Evolutionary conservation across 768 basidiomycete genomes (phyloP).

Genomic region (Auriculariales sp.): DNA sequence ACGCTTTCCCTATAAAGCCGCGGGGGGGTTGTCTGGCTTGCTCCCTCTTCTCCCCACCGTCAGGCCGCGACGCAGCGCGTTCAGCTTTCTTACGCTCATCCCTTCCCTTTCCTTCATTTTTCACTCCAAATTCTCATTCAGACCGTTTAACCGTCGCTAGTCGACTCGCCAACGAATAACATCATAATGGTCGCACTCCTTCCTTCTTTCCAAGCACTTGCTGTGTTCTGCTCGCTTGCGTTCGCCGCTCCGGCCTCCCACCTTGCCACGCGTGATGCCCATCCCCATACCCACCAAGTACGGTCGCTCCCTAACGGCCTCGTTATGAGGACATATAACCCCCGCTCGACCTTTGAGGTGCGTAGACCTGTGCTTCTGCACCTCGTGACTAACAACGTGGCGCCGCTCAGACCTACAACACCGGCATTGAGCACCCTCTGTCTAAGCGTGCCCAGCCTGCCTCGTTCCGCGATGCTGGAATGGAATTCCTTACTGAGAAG

Average conservation of each 20-base stretch:
- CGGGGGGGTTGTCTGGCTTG: not conserved
- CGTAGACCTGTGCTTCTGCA: not conserved
- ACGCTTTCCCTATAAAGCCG: not conserved
- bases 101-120: not conserved
- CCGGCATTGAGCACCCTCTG: not conserved
- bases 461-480: constrained; percentile 2
- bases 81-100: not conserved
- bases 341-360: constrained; percentile 37
- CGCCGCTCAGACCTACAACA: not conserved
- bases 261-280: not conserved
- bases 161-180: too few species aligned
- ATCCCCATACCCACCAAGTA: not conserved
- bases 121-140: not conserved
- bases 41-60: not conserved
- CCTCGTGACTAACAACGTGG: not conserved
- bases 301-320: constrained; percentile 1
- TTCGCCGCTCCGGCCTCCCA: not conserved
- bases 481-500: constrained; percentile 1
- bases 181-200: not conserved
- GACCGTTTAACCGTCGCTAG: constrained; percentile 1
- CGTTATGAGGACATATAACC: constrained; percentile 20
- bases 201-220: not conserved
- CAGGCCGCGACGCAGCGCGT: constrained; percentile 1
- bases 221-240: not conserved
- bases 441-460: not conserved